Base-by-base conservation (phyloP, 495 filamentous ascomycete genomes). In the Lasiosphaeriaceae sp. region DNA sequence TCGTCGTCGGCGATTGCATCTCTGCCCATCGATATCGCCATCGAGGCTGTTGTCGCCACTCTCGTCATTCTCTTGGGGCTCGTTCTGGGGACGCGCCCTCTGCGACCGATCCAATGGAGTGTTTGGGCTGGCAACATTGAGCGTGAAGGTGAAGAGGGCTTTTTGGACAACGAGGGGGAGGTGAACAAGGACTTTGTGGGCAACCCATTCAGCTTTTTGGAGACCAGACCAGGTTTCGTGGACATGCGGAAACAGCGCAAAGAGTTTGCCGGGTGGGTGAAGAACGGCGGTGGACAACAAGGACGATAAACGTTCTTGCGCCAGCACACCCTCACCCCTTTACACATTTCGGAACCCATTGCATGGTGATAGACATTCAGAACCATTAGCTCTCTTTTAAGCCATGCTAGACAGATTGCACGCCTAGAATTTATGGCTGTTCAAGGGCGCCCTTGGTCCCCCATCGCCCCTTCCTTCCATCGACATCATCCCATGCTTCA, bases 61-160 rank as follows among this genome's bases (percentile, higher is more conserved):
- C 64, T 89, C 14, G 66, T 87, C 8, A 75, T 90, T 12, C 87
- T 86, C 37, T 54, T 86, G 3, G 90, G 88, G 34, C 75, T 93
- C 5, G 89, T 93, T 3, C 67, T 88, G 1, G 82, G 83, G 16
- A 84, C 86, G 0, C 83, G 85, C 29, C 81, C 86, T 47, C 67
- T 90, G 63, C 83, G 88, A 70, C 89, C 89, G 1, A 86, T 93
- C 56, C 85, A 84, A 69, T 92, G 88, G 88, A 82, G 84, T 21
- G 85, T 87, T 56, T 95, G 90, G 90, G 89, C 89, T 23, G 88
- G 89, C 47, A 82, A 89, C 71, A 85, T 90, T 57, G 90, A 95
- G 74, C 80, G 79, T 54, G 86, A 92, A 80, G 78, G 86, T 75
- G 78, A 78, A 80, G 66, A 77, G 52, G 83, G 85, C 2, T 92